These are phyloP conservation scores for Kazachstania kunashirensis DNA, from an alignment of 805 yeast genomes.

Conservation along the genomic window DNA sequence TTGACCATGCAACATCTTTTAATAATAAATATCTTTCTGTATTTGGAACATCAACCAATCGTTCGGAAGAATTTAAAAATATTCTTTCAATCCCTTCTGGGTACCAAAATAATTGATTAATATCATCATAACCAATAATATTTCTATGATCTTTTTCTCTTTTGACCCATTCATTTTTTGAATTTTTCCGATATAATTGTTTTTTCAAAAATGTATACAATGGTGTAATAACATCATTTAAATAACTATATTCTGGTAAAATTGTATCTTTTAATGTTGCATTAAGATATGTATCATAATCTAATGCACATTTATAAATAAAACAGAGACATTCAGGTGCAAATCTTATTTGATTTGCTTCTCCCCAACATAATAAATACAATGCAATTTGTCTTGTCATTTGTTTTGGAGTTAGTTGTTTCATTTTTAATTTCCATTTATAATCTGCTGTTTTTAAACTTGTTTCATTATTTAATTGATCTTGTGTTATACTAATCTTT, in stretches of 20 bases:
- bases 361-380: slow-evolving; percentile 80
- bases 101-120: slow-evolving; percentile 83
- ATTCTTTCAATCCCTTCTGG: slow-evolving; percentile 56
- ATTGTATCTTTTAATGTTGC: slow-evolving; percentile 1
- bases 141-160: slow-evolving; percentile 63
- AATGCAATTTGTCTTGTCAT: slow-evolving; percentile 60
- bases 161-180: slow-evolving; percentile 47
- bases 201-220: slow-evolving; percentile 55
- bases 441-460: slow-evolving; percentile 69
- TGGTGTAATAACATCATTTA: slow-evolving; percentile 69
- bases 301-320: slow-evolving; percentile 73
- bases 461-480: slow-evolving; percentile 59
- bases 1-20: slow-evolving; percentile 52
- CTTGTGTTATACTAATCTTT: slow-evolving; percentile 49
- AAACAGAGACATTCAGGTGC: slow-evolving; percentile 87
- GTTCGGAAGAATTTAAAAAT: slow-evolving; percentile 35
- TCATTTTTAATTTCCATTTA: slow-evolving; percentile 66
- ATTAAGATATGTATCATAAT: slow-evolving; percentile 47
- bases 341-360: slow-evolving; percentile 74
- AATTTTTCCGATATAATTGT: slow-evolving; percentile 45
- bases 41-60: slow-evolving; percentile 45
- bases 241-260: slow-evolving; percentile 39
- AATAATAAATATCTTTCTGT: slow-evolving; percentile 47
- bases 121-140: slow-evolving; percentile 80
- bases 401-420: slow-evolving; percentile 41